A percentile compares a stretch with the other conserved stretches of the same genome.
These are phyloP conservation scores for Amoebophrya sp. DNA, from an alignment of 169 alveolate species.

Conservation along the genomic window DNA sequence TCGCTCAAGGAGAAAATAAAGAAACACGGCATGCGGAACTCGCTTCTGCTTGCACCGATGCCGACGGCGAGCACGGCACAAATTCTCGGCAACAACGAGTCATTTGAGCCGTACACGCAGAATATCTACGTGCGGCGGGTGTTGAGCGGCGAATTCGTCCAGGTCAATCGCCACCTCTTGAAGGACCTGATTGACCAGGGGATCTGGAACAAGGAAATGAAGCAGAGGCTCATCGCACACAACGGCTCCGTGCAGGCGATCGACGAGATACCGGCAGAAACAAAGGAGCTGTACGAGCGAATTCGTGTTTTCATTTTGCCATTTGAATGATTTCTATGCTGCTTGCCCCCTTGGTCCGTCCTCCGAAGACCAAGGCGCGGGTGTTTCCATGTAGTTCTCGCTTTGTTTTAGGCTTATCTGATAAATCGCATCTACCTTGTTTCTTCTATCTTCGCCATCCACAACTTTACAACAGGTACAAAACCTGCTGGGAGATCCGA, in stretches of 20 bases:
- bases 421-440: too few relatives aligned
- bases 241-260: constrained; percentile 85
- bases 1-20: constrained; percentile 65
- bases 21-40: constrained; percentile 87
- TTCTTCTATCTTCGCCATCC: too few relatives aligned
- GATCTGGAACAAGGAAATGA: constrained; percentile 83
- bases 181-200: constrained; percentile 81
- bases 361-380: too few relatives aligned
- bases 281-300: constrained; percentile 60
- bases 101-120: constrained; percentile 96
- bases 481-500: constrained; percentile 95
- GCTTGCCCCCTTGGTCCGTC: too few relatives aligned
- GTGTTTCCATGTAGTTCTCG: too few relatives aligned
- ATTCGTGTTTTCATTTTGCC: too few relatives aligned
- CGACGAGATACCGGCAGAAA: constrained; percentile 75
- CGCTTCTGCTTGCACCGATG: constrained; percentile 96
- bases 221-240: constrained; percentile 78
- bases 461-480: too few relatives aligned
- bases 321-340: too few relatives aligned
- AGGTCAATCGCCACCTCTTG: constrained; percentile 88
- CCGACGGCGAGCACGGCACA: constrained; percentile 98
- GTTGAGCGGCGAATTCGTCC: constrained; percentile 85
- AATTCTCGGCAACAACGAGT: constrained; percentile 92
- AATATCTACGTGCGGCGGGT: constrained; percentile 93
- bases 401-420: too few relatives aligned